phyloP scores from a whole-genome alignment of 805 yeast genomes.

The Blastobotrys americana region DNA sequence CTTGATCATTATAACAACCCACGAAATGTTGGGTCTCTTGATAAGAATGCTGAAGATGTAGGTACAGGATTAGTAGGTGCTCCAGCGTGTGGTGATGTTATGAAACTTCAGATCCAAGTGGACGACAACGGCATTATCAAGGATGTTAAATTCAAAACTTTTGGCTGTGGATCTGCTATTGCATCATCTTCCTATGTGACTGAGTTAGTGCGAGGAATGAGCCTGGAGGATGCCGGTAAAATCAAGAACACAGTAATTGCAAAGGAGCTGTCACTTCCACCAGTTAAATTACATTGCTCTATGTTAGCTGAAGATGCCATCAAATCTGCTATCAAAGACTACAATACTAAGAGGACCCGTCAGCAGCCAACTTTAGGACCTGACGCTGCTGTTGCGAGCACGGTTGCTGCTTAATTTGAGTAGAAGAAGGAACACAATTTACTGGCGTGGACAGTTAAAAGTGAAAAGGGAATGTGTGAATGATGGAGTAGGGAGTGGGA shows the following conservation, averaged over 20 bases:
- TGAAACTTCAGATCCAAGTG: conserved; percentile 93
- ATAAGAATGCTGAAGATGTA: conserved; percentile 65
- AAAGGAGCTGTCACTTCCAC: conserved; percentile 88
- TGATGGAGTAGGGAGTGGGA: no score
- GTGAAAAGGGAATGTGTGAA: no score
- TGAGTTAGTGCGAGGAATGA: conserved; percentile 89
- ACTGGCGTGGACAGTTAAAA: no score
- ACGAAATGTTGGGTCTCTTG: conserved; percentile 89
- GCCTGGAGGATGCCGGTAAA: conserved; percentile 85
- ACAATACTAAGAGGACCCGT: conserved; percentile 66
- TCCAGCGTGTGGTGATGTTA: conserved; percentile 99
- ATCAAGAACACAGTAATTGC: conserved; percentile 94
- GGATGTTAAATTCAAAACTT: conserved; percentile 95
- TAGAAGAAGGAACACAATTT: no score
- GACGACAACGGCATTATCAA: conserved; percentile 85
- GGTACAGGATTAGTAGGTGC: conserved; percentile 99
- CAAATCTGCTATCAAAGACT: conserved; percentile 93
- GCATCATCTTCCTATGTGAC: conserved; percentile 95
- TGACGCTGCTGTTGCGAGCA: conserved; percentile 34
- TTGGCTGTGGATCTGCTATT: conserved; percentile 98
- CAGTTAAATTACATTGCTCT: conserved; percentile 94
- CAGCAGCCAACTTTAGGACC: conserved; percentile 52
- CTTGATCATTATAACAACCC: conserved; percentile 96
- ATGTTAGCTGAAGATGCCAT: conserved; percentile 99
- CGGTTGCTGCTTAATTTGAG: conserved; percentile 5